These are phyloP conservation scores for Stephanodiscus minutulus DNA, from an alignment of 108 stramenopile genomes.

Conservation along the genomic window DNA sequence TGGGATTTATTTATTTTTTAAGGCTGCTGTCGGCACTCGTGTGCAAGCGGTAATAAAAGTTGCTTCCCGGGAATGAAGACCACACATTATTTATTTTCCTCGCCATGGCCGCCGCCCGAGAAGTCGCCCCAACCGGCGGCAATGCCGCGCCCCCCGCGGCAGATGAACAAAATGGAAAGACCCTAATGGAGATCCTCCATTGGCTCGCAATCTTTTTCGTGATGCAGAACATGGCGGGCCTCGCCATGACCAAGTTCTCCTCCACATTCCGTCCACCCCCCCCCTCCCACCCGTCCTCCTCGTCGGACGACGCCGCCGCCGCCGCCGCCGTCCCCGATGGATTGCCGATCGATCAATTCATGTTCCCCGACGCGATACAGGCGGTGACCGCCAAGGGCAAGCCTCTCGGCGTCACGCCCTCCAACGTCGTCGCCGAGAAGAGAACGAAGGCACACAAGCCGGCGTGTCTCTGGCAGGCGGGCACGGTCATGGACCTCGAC, in stretches of 20 bases:
- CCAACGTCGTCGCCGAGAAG: not conserved
- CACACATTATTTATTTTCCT: not conserved
- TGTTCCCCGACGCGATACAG: not conserved
- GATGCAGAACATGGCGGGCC: constrained; percentile 25
- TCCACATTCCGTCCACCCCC: not conserved
- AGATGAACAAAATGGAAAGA: not conserved
- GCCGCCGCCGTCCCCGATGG: no score
- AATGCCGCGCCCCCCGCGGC: not conserved
- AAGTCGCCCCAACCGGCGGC: not conserved
- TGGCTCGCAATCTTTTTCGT: constrained; percentile 31
- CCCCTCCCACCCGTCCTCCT: not conserved
- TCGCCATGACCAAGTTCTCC: constrained; percentile 13
- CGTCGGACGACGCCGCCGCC: no score
- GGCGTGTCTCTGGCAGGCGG: constrained; percentile 38
- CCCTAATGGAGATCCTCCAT: constrained; percentile 15
- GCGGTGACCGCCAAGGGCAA: not conserved
- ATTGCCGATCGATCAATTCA: not conserved
- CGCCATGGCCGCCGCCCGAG: not conserved
- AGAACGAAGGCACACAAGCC: constrained; percentile 20
- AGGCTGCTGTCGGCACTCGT: no score
- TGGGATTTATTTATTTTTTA: no score
- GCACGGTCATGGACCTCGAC: constrained; percentile 54
- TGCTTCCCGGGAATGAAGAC: no score
- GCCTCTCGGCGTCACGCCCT: constrained; percentile 13
- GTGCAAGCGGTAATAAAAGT: no score